Base-by-base conservation (phyloP, 768 basidiomycete species). In the Collybia nuda region DNA sequence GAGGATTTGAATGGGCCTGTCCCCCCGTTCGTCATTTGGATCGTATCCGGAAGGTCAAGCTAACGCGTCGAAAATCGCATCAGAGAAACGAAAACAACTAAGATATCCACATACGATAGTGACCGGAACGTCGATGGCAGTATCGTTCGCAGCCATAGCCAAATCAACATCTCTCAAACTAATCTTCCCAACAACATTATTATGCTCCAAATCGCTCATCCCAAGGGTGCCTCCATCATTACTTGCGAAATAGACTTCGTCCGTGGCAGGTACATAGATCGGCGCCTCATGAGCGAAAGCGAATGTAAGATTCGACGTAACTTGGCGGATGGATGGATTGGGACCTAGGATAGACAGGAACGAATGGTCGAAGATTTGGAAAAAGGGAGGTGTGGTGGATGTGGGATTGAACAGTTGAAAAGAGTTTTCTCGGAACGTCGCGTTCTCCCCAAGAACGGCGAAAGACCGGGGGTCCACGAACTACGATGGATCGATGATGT, bases 261-360 rank as follows among this genome's bases (percentile, higher is more conserved):
- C 79, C 17, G 82, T 84, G 17, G 72, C 75, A 3, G 81, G 68
- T 28, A 80, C 68, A 63, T 82, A 89, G 2, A 90, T 73, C 0
- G 87, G 86, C 2, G 86, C 90, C 67, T 93, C 90, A 61, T 91
- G 89, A 14, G 88, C 88, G 54, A 89, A 82, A 2, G 84, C 84
- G 62, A 84, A 85, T 2, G 75, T 79, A 2, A 76, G 75, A 51
- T 82, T 80, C 8, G 77, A 75, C 0, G 82, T 81, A 40, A 93
- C 78, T 50, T 78, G 63, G 2, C 77, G 74, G 42, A 91, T 76
- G 0, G 76, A 76, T 5, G 88, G 81, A 22, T 69, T 67, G 2
- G 64, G 53, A 1, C 88, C 89, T 0, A 89, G 75, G 47, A 89
- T 70, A 6, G 62, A 49, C 41, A 85, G 67, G 65, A 91, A 90